Base-by-base conservation (phyloP, 805 yeast genomes). In the Schwanniomyces polymorphus region DNA sequence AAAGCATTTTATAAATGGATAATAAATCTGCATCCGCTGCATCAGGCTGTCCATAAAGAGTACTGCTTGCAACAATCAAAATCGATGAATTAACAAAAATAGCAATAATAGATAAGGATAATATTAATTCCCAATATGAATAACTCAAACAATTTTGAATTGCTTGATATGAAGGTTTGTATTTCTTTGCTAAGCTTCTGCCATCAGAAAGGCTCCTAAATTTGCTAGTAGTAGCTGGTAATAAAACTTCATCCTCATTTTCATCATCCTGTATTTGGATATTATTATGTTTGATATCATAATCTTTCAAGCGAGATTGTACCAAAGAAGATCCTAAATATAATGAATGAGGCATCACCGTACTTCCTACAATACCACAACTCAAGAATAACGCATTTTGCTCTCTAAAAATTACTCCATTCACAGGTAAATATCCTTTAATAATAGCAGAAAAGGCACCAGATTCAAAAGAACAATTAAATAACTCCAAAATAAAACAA, bases 401-500 rank as follows among this genome's bases (percentile, higher is more conserved):
- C 78, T 81, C 65, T 45, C 57, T 55, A 42, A 61, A 67, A 3
- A 63, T 53, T 7, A 62, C 63, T 37, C 81, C 75, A n/a, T 61
- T 66, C 9, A 82, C 76, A n/a, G 85, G 85, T 33, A 63, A 80
- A 58, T 84, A 90, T 0, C 97, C 97, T 26, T 82, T 87, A 7
- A 48, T 18, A 7, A 57, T 47, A 6, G 61, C 49, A 76, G 79
- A 77, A 46, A 72, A 60, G 16, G 83, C 81, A 8, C 78, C 43
- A 1, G 41, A 60, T 38, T 70, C 75, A 41, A 66, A 60, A 9
- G 89, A 81, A 1, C 91, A 89, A 50, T 85, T 84, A 50, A 79
- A 79, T 40, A 92, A 72, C 61, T 90, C 95, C 31, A 90, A 74
- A 10, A 84, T 81, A 68, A 92, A 94, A 61, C 97, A 91, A 5